Conservation (phyloP, 306 rosid species). For the Vigna trinervia region DNA sequence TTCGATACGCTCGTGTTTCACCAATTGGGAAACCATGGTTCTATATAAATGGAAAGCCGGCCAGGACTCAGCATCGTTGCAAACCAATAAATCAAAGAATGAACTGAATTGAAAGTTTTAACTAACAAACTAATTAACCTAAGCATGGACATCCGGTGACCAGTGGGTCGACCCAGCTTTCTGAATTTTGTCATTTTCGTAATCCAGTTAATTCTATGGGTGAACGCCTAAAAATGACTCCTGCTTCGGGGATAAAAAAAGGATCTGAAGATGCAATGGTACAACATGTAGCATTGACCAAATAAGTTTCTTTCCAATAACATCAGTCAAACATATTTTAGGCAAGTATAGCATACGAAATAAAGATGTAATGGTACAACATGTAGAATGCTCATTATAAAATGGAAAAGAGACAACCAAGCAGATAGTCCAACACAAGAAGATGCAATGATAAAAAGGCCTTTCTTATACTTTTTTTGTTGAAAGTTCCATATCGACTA, state of each 20-base stretch:
- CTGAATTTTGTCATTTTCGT: slow-evolving; percentile 84
- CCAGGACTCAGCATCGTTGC: not conserved
- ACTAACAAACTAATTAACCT: slow-evolving; percentile 50
- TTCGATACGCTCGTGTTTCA: slow-evolving; percentile 96
- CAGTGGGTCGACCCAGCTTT: slow-evolving; percentile 76
- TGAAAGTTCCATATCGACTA: too few species aligned
- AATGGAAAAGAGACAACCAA: not conserved
- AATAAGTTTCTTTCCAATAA: slow-evolving; percentile 22
- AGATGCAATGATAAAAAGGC: not conserved
- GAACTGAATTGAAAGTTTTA: not conserved
- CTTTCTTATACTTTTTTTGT: not conserved
- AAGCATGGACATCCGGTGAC: slow-evolving; percentile 89
- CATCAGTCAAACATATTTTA: slow-evolving; percentile 11
- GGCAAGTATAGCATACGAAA: not conserved
- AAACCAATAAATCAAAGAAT: not conserved
- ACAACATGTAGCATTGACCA: slow-evolving; percentile 31
- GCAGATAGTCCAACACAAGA: slow-evolving; percentile 2
- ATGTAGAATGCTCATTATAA: slow-evolving; percentile 2
- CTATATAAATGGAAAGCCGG: slow-evolving; percentile 39
- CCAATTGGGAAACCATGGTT: slow-evolving; percentile 97
- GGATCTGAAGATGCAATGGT: not conserved
- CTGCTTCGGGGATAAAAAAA: not conserved
- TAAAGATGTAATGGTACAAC: too few species aligned
- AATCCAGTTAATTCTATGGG: slow-evolving; percentile 31
- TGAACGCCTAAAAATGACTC: slow-evolving; percentile 27